Base-by-base conservation (phyloP, 345 rosid genomes). In the Linum usitatissimum region DNA sequence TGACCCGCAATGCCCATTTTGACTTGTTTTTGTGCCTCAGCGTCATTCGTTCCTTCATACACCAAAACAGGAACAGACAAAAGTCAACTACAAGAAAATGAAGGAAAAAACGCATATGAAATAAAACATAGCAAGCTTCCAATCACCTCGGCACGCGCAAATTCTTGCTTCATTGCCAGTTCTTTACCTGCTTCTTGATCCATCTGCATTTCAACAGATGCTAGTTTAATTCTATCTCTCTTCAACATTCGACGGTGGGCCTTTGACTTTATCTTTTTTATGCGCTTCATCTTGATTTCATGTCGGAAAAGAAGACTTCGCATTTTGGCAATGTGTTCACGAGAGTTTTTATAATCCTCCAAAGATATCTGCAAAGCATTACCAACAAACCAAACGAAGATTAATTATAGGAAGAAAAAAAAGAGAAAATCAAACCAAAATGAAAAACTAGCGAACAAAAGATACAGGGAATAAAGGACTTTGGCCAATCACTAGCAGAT, bases 241-340 rank as follows among this genome's bases (percentile, higher is more conserved):
- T 83, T 90, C 75, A 72, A 73, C 57, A 87, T 70, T 9, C 92
- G 94, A 66, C 79, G 94, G 70, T 79, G 90, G 54, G 96, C 80
- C 79, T 86, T 93, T 15, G 97, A 90, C 79, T 93, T 87, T 13
- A 93, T 93, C 74, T 87, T 93, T 78, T 87, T 93, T 18, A 90
- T 67, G 36, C 85, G 87, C 76, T 90, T 90, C 68, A 77, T 73
- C 78, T 90, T 93, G 71, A 84, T 53, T 71, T 93, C 99, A 62
- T 93, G 96, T 23, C 81, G 91, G 70, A 87, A 93, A 68, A 93
- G 92, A 68, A 93, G 85, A 71, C 81, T 82, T 67, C 96, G 86
- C 87, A 87, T 84, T 77, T 87, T 93, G 39, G 97, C 94, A 39
- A 80, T 69, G 61, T 79, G 87, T 75, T 84, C 34, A 59, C 76